Conservation (phyloP, 2,329 filamentous ascomycete genomes). For the Ceratocystis huliohia region DNA sequence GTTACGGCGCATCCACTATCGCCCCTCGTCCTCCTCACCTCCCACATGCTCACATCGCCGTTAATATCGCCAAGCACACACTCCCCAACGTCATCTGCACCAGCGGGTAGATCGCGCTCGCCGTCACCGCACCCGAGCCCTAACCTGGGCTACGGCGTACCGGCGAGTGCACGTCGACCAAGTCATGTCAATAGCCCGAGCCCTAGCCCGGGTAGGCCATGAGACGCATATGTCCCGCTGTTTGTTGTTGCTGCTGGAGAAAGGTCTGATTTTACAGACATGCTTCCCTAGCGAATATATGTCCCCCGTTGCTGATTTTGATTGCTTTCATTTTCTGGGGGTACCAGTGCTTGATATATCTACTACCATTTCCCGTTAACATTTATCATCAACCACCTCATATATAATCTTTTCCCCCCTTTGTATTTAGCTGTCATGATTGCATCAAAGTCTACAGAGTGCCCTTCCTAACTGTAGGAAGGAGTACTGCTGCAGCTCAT, state of each 20-base stretch:
- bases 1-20: conserved; percentile 19
- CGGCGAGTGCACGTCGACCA: neutral
- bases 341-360: neutral
- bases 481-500: neutral
- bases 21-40: conserved; percentile 13
- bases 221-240: neutral
- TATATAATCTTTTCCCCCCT: neutral
- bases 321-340: neutral
- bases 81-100: conserved; percentile 28
- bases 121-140: conserved; percentile 27
- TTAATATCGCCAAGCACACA: conserved; percentile 30
- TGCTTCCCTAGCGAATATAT: too few species aligned
- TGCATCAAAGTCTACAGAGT: neutral
- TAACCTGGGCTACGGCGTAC: neutral
- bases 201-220: neutral
- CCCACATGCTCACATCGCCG: conserved; percentile 31
- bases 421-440: neutral
- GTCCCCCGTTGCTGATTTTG: neutral
- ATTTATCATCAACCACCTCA: neutral
- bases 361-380: neutral
- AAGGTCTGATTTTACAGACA: too few species aligned
- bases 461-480: neutral
- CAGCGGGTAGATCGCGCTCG: conserved; percentile 28
- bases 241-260: neutral
- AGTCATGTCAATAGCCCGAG: too few species aligned